Evolutionary conservation across 2,329 filamentous ascomycete genomes (phyloP), one percentile per base, ranked within the genome.

Genomic region (Acarospora socialis): DNA sequence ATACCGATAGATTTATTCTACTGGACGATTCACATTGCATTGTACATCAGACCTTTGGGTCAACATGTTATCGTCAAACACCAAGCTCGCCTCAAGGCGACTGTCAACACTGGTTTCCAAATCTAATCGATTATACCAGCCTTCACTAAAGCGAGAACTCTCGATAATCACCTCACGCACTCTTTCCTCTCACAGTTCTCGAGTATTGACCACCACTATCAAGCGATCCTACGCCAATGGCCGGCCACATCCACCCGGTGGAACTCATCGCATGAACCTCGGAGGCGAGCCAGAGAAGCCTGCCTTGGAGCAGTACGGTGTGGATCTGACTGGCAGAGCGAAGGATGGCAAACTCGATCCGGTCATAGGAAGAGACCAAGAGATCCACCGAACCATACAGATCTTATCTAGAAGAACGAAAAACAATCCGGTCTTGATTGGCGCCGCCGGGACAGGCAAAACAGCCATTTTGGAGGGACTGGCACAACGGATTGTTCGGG

Each of bases 371-470:
- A 70, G 90, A 53, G 86, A 94, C 47, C 65, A 72, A 4, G 90
- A 94, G 53, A 93, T 95, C 32, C 82, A 93, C 49, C 69, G 90
- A 30, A 93, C 86, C 0, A 94, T 95, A 37, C 90, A 95, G 49
- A 80, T 98, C 7, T 60, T 98, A 2, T 94, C 86, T 10, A 68
- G 90, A 41, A 68, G 90, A 38, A 95, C 90, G 5, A 95, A 95
- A 57, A 95, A 94, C 46, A 92, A 92, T 43, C 87, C 87, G 0
- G 86, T 94, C 1, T 61, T 94, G n/a, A 93, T 94, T 36, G 87
- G 87, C 39, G 77, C 75, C 28, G 82, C 84, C 6, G 87, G 36
- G 5, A 92, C 83, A 0, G 87, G 87, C 39, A 95, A 95, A 60
- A 95, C 87, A 4, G 86, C 87, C 1, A 81, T 94, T 31, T 61